A percentile compares a stretch with the other conserved stretches of the same genome.
Evolutionary conservation across 2,329 filamentous ascomycete genomes (phyloP).

Genomic region (Colletotrichum nymphaeae): DNA sequence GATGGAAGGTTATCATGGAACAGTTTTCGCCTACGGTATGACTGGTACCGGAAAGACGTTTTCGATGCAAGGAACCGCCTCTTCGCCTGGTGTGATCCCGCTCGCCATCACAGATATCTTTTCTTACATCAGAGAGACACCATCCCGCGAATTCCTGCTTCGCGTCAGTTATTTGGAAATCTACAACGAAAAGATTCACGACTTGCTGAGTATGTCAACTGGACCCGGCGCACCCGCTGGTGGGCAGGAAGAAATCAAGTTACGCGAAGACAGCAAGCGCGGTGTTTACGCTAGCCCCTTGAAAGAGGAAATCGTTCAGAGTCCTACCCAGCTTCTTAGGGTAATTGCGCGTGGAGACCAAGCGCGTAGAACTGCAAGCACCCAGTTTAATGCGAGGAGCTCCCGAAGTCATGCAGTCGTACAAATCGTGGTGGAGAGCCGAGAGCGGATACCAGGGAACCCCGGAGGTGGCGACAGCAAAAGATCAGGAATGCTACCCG

Average conservation of each 20-base stretch:
- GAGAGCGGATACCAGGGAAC: conserved; percentile 79
- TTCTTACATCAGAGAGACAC: conserved; percentile 97
- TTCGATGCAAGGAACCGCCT: conserved; percentile 98
- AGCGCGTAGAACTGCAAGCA: conserved; percentile 89
- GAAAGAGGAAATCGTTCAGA: conserved; percentile 99
- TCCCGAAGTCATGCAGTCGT: conserved; percentile 98
- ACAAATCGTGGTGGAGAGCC: conserved; percentile 97
- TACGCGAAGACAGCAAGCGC: conserved; percentile 94
- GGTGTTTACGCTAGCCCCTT: conserved; percentile 96
- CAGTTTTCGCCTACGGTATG: conserved; percentile 99
- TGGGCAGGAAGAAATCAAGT: conserved; percentile 91
- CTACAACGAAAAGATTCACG: conserved; percentile 98
- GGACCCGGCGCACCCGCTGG: conserved; percentile 64
- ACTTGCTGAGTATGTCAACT: conserved; percentile 83
- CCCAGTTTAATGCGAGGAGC: conserved; percentile 95
- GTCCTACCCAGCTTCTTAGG: conserved; percentile 91
- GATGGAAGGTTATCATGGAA: conserved; percentile 99
- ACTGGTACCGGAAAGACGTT: conserved; percentile 99
- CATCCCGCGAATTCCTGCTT: conserved; percentile 91
- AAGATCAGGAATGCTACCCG: conserved; percentile 78
- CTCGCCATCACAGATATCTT: conserved; percentile 99
- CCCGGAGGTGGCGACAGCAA: conserved; percentile 64
- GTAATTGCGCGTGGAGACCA: conserved; percentile 96
- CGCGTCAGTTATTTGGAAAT: conserved; percentile 99
- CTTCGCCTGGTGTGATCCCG: conserved; percentile 95